Conservation (phyloP, 208 protist species). For the Leishmania tropica region DNA sequence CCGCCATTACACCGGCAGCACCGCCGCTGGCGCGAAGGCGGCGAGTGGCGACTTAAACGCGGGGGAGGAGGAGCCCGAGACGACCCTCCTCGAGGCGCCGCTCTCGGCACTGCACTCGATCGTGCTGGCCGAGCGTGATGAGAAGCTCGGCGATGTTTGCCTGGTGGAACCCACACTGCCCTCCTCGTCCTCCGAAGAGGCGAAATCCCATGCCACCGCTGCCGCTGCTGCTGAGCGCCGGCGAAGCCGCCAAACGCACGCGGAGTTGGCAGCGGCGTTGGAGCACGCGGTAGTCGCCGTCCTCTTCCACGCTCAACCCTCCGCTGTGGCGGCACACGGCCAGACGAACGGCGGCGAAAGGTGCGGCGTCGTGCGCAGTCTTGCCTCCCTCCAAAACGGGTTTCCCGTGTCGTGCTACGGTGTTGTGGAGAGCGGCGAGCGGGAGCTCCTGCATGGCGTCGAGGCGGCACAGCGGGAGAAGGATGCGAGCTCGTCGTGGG, state of each 20-base stretch:
- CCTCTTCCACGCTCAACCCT: slow-evolving; percentile 36
- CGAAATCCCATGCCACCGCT: background rate
- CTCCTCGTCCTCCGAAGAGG: background rate
- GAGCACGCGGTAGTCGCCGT: slow-evolving; percentile 80
- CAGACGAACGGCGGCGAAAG: background rate
- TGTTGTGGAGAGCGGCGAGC: slow-evolving; percentile 77
- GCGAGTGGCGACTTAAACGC: background rate
- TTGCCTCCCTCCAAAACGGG: slow-evolving; percentile 44
- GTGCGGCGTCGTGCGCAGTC: slow-evolving; percentile 30
- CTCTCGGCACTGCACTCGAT: slow-evolving; percentile 27
- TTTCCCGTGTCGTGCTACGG: slow-evolving; percentile 82
- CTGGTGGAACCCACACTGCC: background rate
- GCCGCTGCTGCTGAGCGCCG: background rate
- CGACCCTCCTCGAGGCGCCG: slow-evolving; percentile 28
- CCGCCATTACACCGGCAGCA: slow-evolving; percentile 34
- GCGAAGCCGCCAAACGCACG: slow-evolving; percentile 19
- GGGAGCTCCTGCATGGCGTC: slow-evolving; percentile 36
- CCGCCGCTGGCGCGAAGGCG: slow-evolving; percentile 6
- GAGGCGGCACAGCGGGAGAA: background rate
- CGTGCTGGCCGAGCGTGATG: slow-evolving; percentile 39
- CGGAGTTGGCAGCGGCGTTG: slow-evolving; percentile 58
- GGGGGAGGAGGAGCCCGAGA: slow-evolving; percentile 14
- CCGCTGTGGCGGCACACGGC: background rate
- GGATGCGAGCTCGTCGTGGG: background rate
- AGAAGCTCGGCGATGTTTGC: slow-evolving; percentile 29